Conservation (phyloP, 1,139 yeast species). For the Protomyces inouyei region DNA sequence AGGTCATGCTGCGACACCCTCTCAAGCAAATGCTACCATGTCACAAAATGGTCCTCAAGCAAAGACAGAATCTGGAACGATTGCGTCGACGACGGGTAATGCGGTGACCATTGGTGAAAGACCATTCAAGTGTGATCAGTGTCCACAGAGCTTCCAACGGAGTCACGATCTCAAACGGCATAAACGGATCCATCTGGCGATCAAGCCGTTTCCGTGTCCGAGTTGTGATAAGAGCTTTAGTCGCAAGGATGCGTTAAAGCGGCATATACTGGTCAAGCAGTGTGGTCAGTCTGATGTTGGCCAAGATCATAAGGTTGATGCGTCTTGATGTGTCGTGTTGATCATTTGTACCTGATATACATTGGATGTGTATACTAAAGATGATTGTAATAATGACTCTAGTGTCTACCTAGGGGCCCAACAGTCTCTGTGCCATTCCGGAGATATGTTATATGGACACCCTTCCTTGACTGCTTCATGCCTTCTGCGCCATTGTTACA, state of each 20-base stretch:
- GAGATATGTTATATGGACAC: too few species aligned
- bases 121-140: slow-evolving; percentile 33
- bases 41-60: neutral
- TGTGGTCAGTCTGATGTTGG: slow-evolving; percentile 28
- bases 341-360: too few species aligned
- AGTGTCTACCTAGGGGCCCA: too few species aligned
- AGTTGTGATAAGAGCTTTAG: slow-evolving; percentile 34
- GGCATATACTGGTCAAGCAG: slow-evolving; percentile 33
- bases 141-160: slow-evolving; percentile 33
- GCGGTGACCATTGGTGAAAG: slow-evolving; percentile 22
- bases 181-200: slow-evolving; percentile 34
- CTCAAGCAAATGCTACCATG: slow-evolving; percentile 7
- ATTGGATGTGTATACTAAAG: too few species aligned
- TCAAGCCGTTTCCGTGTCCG: slow-evolving; percentile 34
- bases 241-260: slow-evolving; percentile 33
- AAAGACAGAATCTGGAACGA: neutral
- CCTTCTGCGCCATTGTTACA: too few species aligned
- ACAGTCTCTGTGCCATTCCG: too few species aligned
- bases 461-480: too few species aligned
- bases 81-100: neutral
- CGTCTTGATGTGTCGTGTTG: too few species aligned
- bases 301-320: too few species aligned
- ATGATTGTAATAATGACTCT: too few species aligned
- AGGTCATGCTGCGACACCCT: neutral
- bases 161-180: slow-evolving; percentile 34